Conservation (phyloP, 148 eudicot species). For the Dysphania ambrosioides region DNA sequence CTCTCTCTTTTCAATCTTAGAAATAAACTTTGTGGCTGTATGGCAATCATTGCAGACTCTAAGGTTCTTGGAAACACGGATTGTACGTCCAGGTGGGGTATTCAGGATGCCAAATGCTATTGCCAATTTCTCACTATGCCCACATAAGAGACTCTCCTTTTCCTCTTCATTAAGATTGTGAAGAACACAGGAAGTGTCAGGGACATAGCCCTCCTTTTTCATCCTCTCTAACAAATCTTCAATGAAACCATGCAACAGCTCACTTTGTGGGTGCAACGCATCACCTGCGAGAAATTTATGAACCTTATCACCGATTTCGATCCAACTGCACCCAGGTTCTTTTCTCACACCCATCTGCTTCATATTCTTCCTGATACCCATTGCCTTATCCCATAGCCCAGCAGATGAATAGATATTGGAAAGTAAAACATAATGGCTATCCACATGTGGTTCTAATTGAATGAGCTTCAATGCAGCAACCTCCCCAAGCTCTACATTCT, state of each 20-base stretch:
- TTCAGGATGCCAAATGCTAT: constrained; percentile 55
- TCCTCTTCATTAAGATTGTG: constrained; percentile 50
- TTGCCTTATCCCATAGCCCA: constrained; percentile 68
- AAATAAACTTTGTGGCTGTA: constrained; percentile 51
- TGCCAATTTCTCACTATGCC: constrained; percentile 58
- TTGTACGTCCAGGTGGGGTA: constrained; percentile 49
- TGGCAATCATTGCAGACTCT: constrained; percentile 67
- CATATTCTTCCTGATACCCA: constrained; percentile 58
- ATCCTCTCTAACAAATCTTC: constrained; percentile 43
- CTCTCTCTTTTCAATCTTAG: constrained; percentile 50
- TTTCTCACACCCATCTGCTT: constrained; percentile 61
- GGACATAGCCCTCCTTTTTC: constrained; percentile 63
- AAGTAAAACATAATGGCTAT: constrained; percentile 71
- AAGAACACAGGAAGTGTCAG: constrained; percentile 67
- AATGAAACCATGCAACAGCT: constrained; percentile 39
- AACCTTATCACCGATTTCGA: constrained; percentile 58
- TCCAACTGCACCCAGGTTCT: constrained; percentile 92
- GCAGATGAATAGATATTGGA: constrained; percentile 70
- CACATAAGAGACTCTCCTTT: constrained; percentile 51
- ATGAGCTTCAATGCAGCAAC: constrained; percentile 59
- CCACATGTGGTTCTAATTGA: constrained; percentile 58
- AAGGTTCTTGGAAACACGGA: constrained; percentile 62
- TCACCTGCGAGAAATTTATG: constrained; percentile 73
- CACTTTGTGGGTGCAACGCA: constrained; percentile 52
- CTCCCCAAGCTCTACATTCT: constrained; percentile 69